phyloP scores from a whole-genome alignment of 1,284 basidiomycete genomes.

The Trichosporon faecale region DNA sequence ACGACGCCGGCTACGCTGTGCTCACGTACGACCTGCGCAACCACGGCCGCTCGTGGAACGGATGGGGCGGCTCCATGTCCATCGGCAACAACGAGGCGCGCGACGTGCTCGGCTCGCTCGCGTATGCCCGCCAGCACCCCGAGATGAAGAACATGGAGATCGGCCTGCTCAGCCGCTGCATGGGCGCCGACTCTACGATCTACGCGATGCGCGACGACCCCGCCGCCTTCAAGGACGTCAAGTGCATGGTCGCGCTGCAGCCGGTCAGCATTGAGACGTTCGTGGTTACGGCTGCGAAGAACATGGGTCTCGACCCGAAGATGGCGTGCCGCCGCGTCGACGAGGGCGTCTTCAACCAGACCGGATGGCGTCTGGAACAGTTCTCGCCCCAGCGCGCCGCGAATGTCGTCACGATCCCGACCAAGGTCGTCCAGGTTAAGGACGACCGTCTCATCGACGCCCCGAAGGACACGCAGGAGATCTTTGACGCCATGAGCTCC shows the following conservation, averaged over 20 bases:
- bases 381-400: neutral
- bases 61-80: constrained; percentile 10
- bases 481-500: constrained; percentile 10
- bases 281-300: neutral
- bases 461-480: constrained; percentile 16
- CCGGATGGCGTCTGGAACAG: neutral
- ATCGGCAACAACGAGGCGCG: constrained; percentile 7
- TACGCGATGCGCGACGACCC: neutral
- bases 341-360: neutral
- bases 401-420: neutral
- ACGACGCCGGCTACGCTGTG: constrained; percentile 8
- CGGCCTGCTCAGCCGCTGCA: constrained; percentile 13
- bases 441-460: constrained; percentile 6
- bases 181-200: constrained; percentile 10
- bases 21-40: constrained; percentile 16
- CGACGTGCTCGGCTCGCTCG: constrained; percentile 1
- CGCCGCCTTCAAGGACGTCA: neutral
- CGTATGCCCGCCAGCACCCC: neutral
- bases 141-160: constrained; percentile 8
- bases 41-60: constrained; percentile 10
- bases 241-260: constrained; percentile 11
- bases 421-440: constrained; percentile 11
- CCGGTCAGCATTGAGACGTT: constrained; percentile 8
- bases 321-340: neutral
- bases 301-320: neutral